A percentile compares a stretch with the other conserved stretches of the same genome.
These are phyloP conservation scores for Candida glucosophila DNA, from an alignment of 1,139 yeast species.

Conservation along the genomic window DNA sequence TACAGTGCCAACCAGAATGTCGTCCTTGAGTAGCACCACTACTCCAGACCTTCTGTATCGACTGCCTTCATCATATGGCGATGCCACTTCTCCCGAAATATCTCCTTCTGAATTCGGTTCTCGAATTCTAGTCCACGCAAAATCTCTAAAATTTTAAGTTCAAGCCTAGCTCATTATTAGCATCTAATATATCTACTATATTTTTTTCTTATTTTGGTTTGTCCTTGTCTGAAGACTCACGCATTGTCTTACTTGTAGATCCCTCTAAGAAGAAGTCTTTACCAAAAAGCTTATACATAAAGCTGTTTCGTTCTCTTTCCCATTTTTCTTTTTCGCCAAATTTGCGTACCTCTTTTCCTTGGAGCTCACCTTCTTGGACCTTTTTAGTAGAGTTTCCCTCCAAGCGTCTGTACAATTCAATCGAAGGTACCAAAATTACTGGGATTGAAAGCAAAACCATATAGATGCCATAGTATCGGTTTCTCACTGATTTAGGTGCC, in stretches of 20 bases:
- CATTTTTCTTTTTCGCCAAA: conserved; percentile 35
- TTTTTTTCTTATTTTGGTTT: too few relatives aligned
- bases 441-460: conserved; percentile 34
- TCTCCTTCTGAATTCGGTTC: conserved; percentile 27
- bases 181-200: too few relatives aligned
- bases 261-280: conserved; percentile 39
- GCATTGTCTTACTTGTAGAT: conserved; percentile 36
- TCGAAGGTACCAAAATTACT: conserved; percentile 23
- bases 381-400: conserved; percentile 36
- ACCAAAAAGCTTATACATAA: conserved; percentile 34
- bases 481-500: conserved; percentile 33
- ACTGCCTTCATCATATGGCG: too few relatives aligned
- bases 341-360: conserved; percentile 23
- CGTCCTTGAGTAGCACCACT: too few relatives aligned
- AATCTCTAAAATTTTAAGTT: too few relatives aligned
- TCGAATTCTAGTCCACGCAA: too few relatives aligned
- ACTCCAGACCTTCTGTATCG: too few relatives aligned
- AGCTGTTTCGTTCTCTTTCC: conserved; percentile 28
- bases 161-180: too few relatives aligned
- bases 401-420: conserved; percentile 28
- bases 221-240: conserved; percentile 3
- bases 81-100: conserved; percentile 28
- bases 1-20: too few relatives aligned
- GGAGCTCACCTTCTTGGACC: conserved; percentile 35
- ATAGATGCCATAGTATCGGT: conserved; percentile 31